Base-by-base conservation (phyloP, 2,329 filamentous ascomycete species). In the Lachnellula willkommii region DNA sequence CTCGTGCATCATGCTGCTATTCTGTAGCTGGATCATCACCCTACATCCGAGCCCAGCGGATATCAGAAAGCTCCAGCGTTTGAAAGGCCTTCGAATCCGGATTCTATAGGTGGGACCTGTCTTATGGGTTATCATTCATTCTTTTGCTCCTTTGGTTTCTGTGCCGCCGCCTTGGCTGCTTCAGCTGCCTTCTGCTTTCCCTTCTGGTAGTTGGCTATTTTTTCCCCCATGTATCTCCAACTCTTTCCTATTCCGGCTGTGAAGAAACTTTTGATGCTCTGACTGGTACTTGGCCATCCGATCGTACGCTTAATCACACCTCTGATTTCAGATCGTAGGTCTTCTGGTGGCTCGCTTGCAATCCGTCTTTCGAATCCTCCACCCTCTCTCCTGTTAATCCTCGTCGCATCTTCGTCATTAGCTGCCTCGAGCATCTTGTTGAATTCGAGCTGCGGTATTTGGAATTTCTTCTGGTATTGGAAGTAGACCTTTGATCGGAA, bases 401-500 rank as follows among this genome's bases (percentile, higher is more conserved):
- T 78, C 17, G 78, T 77, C 1, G 84, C 80, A 54, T 87, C 82
- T 66, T 89, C 86, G 54, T 94, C 88, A 54, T 80, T 81, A 43
- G 80, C 83, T n/a, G 84, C 81, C 57, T 89, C 81, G 72, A 96
- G 86, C 84, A 97, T 92, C 66, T 83, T 80, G 66, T 89, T 78
- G 71, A 96, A 99, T 54, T 96, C 90, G 4, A 82, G 80, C 15
- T 85, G 84, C 0, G 93, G 90, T 45, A 99, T 94, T 54, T 82
- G 81, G 67, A 92, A 95, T 67, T 95, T 93, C 69, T 87, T 85
- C 71, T 96, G 92, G 71, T 96, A 99, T 66, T 92, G 85, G 72
- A 96, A 96, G 74, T 99, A 99, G 0, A 99, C 77, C 57, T 90
- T 92, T 53, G 88, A 83, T 39, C 94, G 84, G 79, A 99, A 97